Base-by-base conservation (phyloP, 2,329 filamentous ascomycete genomes). In the Zymoseptoria brevis region DNA sequence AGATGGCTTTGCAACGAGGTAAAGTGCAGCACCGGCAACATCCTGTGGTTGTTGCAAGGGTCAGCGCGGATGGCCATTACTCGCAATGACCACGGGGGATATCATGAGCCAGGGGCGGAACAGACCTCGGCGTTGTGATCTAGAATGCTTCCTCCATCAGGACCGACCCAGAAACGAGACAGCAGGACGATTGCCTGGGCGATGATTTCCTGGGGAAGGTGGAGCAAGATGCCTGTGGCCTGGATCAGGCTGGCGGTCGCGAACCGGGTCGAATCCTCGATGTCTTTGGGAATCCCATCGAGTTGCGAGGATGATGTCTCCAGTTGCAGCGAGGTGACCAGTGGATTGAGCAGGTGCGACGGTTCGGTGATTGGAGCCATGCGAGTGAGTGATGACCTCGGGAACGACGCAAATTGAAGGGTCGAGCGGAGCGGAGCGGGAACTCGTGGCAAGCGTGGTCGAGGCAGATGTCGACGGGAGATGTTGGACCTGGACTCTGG, bases 171-270 rank as follows among this genome's bases (percentile, higher is more conserved):
- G 75, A 90, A 94, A 13, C 93, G 83, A 55, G 87, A 87, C 35
- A 96, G 83, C 0, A 94, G 75, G 49, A 96, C 85, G 69, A 92
- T 89, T 2, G 92, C 90, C 69, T 91, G 89, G 4, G 91, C 89
- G 48, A 94, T 89, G 48, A 90, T 84, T 66, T 91, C 89, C 72
- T 96, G 91, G 6, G 90, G 89, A 48, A 97, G 80, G 53, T 89
- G 84, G 2, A 99, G 81, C 19, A 97, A 82, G 55, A 95, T 81
- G 29, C 89, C 89, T 9, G 89, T 88, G 21, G 87, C 85, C 74
- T 94, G 89, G 2, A 87, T 89, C 50, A 93, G 81, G 66, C 83
- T 83, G 71, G 88, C 85, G 41, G 87, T 86, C 57, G 86, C 81
- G 72, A 86, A 87, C 67, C 87, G 86, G 63, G 92, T 79, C 62